These are phyloP conservation scores for Ilyonectria sp. DNA, from an alignment of 2,329 filamentous ascomycete genomes.

Conservation along the genomic window DNA sequence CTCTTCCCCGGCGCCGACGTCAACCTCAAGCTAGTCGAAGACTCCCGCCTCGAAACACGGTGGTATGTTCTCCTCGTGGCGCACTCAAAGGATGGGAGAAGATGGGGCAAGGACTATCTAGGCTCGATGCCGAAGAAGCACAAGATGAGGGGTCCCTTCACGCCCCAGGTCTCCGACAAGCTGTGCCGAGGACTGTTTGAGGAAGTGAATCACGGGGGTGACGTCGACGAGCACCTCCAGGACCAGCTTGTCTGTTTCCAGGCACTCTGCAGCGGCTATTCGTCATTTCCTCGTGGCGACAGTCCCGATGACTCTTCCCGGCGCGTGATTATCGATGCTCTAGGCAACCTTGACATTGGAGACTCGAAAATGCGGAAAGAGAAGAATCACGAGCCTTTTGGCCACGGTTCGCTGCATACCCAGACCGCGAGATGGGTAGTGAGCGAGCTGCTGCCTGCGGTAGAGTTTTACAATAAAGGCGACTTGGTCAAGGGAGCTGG, in stretches of 20 bases:
- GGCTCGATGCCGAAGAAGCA: conserved; percentile 59
- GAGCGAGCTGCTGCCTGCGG: conserved; percentile 63
- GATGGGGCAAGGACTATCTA: conserved; percentile 66
- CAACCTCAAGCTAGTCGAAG: conserved; percentile 63
- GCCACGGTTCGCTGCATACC: conserved; percentile 69
- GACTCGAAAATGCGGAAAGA: conserved; percentile 57
- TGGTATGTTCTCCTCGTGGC: conserved; percentile 73
- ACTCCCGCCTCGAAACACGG: conserved; percentile 65
- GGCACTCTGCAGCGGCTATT: conserved; percentile 67
- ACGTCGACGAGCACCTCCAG: conserved; percentile 71
- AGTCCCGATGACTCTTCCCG: conserved; percentile 33
- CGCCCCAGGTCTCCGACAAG: conserved; percentile 61
- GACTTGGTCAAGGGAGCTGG: conserved; percentile 65
- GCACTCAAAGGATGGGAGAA: conserved; percentile 59
- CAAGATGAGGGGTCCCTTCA: conserved; percentile 45
- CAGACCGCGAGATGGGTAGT: conserved; percentile 74
- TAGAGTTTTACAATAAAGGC: conserved; percentile 67
- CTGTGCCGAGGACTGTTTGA: conserved; percentile 62
- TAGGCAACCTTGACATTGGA: conserved; percentile 49
- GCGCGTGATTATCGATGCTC: conserved; percentile 45
- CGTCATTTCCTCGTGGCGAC: conserved; percentile 59
- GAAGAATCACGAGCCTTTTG: conserved; percentile 65
- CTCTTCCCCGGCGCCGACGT: conserved; percentile 62
- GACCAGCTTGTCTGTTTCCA: conserved; percentile 75
- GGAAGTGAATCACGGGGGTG: conserved; percentile 61